Conservation (phyloP, 2,329 filamentous ascomycete species). For the Phaeoacremonium minimum region DNA sequence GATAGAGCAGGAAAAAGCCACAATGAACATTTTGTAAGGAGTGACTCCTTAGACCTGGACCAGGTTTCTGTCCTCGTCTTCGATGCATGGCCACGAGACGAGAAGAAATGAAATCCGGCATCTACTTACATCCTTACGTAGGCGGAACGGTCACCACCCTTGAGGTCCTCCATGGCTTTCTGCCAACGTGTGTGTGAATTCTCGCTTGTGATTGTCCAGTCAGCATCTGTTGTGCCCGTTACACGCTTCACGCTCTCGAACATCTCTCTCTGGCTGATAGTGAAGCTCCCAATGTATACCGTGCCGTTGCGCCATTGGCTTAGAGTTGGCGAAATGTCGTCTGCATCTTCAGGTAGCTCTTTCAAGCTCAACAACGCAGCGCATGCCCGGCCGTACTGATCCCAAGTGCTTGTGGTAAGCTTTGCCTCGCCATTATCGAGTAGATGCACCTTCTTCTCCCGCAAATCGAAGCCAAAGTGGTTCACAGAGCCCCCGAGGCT, state of each 20-base stretch:
- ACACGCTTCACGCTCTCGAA: conserved; percentile 57
- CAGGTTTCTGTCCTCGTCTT: too few species aligned
- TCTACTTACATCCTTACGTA: conserved; percentile 39
- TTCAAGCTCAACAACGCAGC: conserved; percentile 39
- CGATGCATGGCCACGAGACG: too few species aligned
- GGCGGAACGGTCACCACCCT: conserved; percentile 35
- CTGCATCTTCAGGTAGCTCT: conserved; percentile 15
- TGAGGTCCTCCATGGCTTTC: conserved; percentile 38
- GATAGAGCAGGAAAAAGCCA: too few species aligned
- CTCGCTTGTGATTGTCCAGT: conserved; percentile 56
- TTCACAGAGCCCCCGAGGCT: conserved; percentile 27
- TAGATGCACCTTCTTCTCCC: conserved; percentile 17
- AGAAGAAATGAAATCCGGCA: too few species aligned
- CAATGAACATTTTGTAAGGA: too few species aligned
- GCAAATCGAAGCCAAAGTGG: conserved; percentile 20
- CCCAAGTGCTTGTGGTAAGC: conserved; percentile 56
- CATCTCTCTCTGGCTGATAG: conserved; percentile 59
- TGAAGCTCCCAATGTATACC: conserved; percentile 53
- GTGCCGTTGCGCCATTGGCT: conserved; percentile 30
- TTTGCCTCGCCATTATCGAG: conserved; percentile 53
- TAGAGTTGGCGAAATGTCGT: conserved; percentile 7
- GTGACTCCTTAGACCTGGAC: too few species aligned
- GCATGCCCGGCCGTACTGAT: conserved; percentile 39
- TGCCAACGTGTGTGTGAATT: conserved; percentile 38
- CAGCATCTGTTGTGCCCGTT: conserved; percentile 48